Evolutionary conservation across 2,329 filamentous ascomycete genomes (phyloP).

Genomic region (Xylariaceae sp.): DNA sequence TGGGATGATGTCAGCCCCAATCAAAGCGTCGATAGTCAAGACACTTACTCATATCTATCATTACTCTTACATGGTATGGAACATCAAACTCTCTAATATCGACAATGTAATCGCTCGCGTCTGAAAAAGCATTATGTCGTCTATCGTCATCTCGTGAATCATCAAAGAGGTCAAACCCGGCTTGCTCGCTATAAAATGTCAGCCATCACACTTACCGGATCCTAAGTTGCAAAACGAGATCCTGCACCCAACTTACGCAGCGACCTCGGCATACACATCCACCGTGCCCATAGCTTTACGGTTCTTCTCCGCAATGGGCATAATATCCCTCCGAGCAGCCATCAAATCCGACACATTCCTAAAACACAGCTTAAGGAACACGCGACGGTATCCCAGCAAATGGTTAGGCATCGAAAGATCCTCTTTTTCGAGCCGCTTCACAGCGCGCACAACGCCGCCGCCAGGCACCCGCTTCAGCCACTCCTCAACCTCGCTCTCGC

Average conservation of each 20-base stretch:
- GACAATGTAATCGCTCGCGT: slow-evolving; percentile 95
- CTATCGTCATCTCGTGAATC: slow-evolving; percentile 74
- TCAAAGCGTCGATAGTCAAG: not conserved
- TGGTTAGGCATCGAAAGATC: slow-evolving; percentile 95
- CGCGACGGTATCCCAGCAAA: slow-evolving; percentile 81
- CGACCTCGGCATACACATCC: slow-evolving; percentile 97
- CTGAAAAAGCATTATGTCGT: slow-evolving; percentile 72
- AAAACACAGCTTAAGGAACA: slow-evolving; percentile 83
- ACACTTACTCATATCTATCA: slow-evolving; percentile 77
- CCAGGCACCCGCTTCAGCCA: slow-evolving; percentile 76
- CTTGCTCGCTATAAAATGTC: slow-evolving; percentile 30
- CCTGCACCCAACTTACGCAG: slow-evolving; percentile 56
- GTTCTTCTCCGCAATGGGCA: slow-evolving; percentile 93
- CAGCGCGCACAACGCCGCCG: slow-evolving; percentile 75
- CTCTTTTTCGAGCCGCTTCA: slow-evolving; percentile 81
- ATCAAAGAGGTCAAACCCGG: slow-evolving; percentile 85
- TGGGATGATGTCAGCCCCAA: slow-evolving; percentile 35
- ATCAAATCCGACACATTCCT: slow-evolving; percentile 82
- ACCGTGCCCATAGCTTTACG: slow-evolving; percentile 94
- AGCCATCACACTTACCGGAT: slow-evolving; percentile 4
- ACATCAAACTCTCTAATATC: slow-evolving; percentile 99
- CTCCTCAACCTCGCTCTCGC: slow-evolving; percentile 91
- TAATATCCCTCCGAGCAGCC: slow-evolving; percentile 75
- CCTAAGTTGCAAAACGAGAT: no score
- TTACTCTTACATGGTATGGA: slow-evolving; percentile 97